A percentile compares a stretch with the other conserved stretches of the same genome.
Evolutionary conservation across 2,329 filamentous ascomycete genomes (phyloP).

Genomic region (Karstenula rhodostoma): DNA sequence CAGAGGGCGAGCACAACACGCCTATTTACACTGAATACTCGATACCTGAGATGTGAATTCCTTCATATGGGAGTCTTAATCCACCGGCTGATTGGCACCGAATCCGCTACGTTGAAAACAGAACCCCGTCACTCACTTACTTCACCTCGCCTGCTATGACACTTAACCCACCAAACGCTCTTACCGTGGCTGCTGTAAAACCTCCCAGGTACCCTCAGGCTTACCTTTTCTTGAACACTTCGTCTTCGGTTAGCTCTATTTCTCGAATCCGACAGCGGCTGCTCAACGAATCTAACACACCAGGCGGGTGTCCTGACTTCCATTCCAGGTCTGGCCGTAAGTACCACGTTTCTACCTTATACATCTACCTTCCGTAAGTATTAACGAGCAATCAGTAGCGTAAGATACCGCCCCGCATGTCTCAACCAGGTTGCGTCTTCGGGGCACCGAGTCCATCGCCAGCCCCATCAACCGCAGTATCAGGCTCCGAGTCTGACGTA

Average conservation of each 20-base stretch:
- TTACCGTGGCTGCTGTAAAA: not conserved
- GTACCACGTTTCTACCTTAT: not conserved
- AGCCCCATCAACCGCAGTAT: constrained; percentile 13
- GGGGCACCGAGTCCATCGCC: not conserved
- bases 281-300: not conserved
- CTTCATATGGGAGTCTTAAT: not conserved
- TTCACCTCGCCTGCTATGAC: not conserved
- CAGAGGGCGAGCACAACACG: not conserved
- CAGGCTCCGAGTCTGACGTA: not conserved
- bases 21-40: not conserved
- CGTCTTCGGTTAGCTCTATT: not conserved
- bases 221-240: not conserved
- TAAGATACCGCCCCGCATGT: not conserved
- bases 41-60: too few relatives aligned
- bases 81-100: not conserved
- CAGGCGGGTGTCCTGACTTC: too few relatives aligned
- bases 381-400: not conserved
- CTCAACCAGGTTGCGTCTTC: not conserved
- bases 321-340: not conserved
- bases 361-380: not conserved
- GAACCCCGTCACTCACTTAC: not conserved
- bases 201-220: not conserved
- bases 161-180: not conserved
- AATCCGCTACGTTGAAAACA: not conserved
- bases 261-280: not conserved